phyloP scores from a whole-genome alignment of 805 yeast genomes.

The Isabelozyma rhagii region DNA sequence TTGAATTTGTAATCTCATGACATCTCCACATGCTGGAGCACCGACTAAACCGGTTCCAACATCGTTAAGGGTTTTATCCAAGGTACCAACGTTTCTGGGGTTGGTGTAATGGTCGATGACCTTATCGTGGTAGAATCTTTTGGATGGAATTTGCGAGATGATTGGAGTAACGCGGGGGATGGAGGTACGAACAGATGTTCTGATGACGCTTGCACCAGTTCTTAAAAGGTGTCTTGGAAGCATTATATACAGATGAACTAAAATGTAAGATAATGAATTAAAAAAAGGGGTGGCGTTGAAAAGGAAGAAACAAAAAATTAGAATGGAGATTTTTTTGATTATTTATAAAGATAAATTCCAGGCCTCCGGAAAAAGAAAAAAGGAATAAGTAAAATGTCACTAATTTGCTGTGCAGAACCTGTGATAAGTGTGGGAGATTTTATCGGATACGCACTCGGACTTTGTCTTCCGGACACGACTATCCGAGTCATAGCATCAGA shows the following conservation, averaged over 20 bases:
- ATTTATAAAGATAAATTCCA: not conserved
- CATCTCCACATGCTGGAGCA: slow-evolving; percentile 99
- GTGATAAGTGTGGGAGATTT: not conserved
- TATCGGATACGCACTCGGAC: not conserved
- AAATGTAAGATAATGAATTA: not conserved
- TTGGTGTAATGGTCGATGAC: slow-evolving; percentile 95
- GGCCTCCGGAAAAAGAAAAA: not conserved
- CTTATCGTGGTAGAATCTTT: slow-evolving; percentile 74
- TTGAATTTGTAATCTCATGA: slow-evolving; percentile 93
- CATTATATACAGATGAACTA: slow-evolving; percentile 11
- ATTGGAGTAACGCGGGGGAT: slow-evolving; percentile 4
- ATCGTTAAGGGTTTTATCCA: slow-evolving; percentile 68
- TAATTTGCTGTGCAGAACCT: not conserved
- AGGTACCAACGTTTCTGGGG: slow-evolving; percentile 94
- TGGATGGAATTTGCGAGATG: slow-evolving; percentile 1
- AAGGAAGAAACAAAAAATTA: too few relatives aligned
- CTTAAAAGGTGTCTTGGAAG: slow-evolving; percentile 22
- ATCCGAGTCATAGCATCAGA: not conserved
- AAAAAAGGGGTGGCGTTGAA: not conserved
- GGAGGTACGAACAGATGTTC: slow-evolving; percentile 7
- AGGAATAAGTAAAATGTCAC: not conserved
- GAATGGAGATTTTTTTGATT: not conserved
- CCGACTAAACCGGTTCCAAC: slow-evolving; percentile 98
- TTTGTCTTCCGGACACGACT: not conserved
- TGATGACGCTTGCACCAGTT: slow-evolving; percentile 7